phyloP scores from a whole-genome alignment of 208 protist species.

The Trypanosoma vivax region DNA sequence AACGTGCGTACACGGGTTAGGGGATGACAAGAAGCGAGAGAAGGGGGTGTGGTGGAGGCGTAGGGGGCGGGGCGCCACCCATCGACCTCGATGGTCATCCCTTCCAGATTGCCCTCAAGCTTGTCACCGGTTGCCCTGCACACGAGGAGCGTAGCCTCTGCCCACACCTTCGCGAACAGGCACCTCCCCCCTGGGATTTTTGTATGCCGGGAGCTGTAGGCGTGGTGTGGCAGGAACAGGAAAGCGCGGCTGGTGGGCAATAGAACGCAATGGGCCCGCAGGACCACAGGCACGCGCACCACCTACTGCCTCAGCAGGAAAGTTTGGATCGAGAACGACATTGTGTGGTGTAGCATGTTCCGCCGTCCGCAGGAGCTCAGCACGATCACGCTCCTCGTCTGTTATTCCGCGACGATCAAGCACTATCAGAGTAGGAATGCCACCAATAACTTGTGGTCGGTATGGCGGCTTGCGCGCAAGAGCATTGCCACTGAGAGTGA shows the following conservation, averaged over 20 bases:
- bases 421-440: constrained; percentile 28
- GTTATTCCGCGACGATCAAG: constrained; percentile 62
- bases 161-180: constrained; percentile 1
- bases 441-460: constrained; percentile 38
- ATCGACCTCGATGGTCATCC: too few species aligned
- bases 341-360: constrained; percentile 59
- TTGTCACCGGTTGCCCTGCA: constrained; percentile 8
- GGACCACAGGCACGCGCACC: constrained; percentile 8
- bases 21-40: too few species aligned
- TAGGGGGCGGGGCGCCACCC: too few species aligned
- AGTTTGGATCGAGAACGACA: constrained; percentile 56
- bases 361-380: constrained; percentile 24
- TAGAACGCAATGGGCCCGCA: background rate
- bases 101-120: too few species aligned
- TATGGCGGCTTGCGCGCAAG: constrained; percentile 76
- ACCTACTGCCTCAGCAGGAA: constrained; percentile 16
- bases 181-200: constrained; percentile 1
- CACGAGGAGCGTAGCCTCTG: constrained; percentile 5
- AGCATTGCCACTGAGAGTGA: constrained; percentile 62
- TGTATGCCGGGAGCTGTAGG: constrained; percentile 17
- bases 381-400: constrained; percentile 68
- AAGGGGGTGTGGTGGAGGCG: too few species aligned
- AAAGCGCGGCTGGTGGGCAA: constrained; percentile 7
- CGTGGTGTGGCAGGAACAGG: constrained; percentile 4
- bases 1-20: too few species aligned